Evolutionary conservation across 1,139 yeast species (phyloP).

Genomic region (Suhomyces maxii): DNA sequence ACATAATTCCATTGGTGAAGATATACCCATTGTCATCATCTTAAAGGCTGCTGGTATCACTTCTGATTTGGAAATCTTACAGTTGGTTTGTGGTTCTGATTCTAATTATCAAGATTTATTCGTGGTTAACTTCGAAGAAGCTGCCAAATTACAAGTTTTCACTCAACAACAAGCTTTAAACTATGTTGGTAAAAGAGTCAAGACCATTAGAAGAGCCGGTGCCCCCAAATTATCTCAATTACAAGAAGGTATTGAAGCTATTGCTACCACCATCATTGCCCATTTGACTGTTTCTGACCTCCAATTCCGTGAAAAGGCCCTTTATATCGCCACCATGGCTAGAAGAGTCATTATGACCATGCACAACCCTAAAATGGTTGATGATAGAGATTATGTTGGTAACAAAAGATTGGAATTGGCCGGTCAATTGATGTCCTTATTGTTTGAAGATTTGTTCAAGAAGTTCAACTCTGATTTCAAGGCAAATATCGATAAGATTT

Average conservation of each 20-base stretch:
- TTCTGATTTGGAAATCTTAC: constrained; percentile 90
- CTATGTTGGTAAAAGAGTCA: constrained; percentile 86
- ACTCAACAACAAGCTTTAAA: constrained; percentile 95
- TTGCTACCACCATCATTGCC: constrained; percentile 95
- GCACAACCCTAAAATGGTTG: constrained; percentile 92
- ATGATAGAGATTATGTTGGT: constrained; percentile 98
- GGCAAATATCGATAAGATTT: constrained; percentile 87
- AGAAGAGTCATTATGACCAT: constrained; percentile 94
- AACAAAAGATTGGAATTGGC: constrained; percentile 96
- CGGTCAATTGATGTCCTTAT: constrained; percentile 91
- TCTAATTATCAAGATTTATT: constrained; percentile 87
- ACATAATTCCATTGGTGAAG: constrained; percentile 94
- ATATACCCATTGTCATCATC: constrained; percentile 89
- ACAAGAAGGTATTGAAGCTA: constrained; percentile 97
- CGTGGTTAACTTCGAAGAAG: constrained; percentile 92
- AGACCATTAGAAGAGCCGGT: constrained; percentile 84
- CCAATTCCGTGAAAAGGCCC: constrained; percentile 90
- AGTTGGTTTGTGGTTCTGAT: constrained; percentile 88
- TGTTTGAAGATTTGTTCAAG: constrained; percentile 95
- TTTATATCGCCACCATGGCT: constrained; percentile 95
- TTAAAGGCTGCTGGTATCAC: constrained; percentile 94
- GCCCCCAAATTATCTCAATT: constrained; percentile 75
- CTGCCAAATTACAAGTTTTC: constrained; percentile 78
- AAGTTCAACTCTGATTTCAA: constrained; percentile 94
- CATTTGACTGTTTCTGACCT: constrained; percentile 84